These are phyloP conservation scores for Cucumis hystrix DNA, from an alignment of 306 rosid genomes.

Conservation along the genomic window DNA sequence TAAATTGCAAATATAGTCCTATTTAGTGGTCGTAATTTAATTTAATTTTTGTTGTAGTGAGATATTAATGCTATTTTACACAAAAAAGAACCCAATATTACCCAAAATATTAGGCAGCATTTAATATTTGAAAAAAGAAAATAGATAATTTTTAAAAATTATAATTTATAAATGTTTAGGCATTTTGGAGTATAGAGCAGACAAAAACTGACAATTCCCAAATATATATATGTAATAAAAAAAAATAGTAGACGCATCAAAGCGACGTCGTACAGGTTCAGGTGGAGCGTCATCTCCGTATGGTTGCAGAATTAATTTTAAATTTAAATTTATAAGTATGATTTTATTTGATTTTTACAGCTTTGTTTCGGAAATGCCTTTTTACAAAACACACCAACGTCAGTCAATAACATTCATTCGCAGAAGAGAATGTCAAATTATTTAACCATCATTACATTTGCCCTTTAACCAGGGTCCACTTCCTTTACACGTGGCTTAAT, in stretches of 20 bases:
- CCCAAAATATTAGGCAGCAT: too few species aligned
- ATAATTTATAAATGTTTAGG: too few species aligned
- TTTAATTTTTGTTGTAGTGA: too few species aligned
- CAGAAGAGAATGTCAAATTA: conserved; percentile 3
- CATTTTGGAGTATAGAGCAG: not conserved
- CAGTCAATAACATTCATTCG: not conserved
- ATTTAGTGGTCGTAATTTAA: too few species aligned
- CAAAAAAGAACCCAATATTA: too few species aligned
- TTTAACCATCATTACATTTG: not conserved
- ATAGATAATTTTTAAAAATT: too few species aligned
- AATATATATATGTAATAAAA: not conserved
- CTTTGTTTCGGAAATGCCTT: not conserved
- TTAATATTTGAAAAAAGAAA: too few species aligned
- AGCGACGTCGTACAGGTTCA: conserved; percentile 3
- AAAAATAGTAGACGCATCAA: not conserved
- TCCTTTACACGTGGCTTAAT: not conserved
- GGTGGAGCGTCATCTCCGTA: not conserved
- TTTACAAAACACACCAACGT: not conserved
- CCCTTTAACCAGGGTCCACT: not conserved
- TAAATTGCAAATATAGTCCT: too few species aligned
- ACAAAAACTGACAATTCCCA: not conserved
- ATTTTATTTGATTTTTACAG: not conserved
- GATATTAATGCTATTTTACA: too few species aligned
- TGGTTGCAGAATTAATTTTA: not conserved
- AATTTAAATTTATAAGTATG: not conserved